Evolutionary conservation across 2,329 filamentous ascomycete species (phyloP).

Genomic region (Conoideocrella luteorostrata): DNA sequence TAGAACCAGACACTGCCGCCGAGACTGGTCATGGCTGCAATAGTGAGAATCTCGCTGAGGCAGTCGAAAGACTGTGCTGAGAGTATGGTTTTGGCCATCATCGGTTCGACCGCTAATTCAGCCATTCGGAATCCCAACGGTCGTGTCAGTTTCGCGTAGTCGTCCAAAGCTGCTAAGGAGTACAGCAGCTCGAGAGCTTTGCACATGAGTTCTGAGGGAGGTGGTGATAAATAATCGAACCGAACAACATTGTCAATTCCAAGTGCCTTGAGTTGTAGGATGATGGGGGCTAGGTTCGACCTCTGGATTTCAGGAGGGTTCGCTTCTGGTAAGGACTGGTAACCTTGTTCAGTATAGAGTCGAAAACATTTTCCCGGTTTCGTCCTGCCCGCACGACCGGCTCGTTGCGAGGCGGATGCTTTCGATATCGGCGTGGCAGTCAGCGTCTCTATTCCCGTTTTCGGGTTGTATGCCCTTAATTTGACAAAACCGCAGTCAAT

Average conservation of each 20-base stretch:
- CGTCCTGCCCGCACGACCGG: conserved; percentile 83
- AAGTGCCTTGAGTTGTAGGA: conserved; percentile 88
- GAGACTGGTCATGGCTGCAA: conserved; percentile 88
- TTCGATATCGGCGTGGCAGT: conserved; percentile 79
- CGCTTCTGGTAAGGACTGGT: conserved; percentile 56
- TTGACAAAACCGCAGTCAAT: conserved; percentile 90
- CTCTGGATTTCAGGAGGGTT: conserved; percentile 89
- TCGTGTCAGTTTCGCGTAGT: conserved; percentile 82
- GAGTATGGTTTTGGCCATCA: conserved; percentile 87
- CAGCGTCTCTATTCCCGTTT: conserved; percentile 79
- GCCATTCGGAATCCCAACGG: conserved; percentile 89
- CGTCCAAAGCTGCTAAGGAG: conserved; percentile 78
- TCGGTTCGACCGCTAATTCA: conserved; percentile 85
- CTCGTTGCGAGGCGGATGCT: conserved; percentile 85
- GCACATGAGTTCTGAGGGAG: conserved; percentile 76
- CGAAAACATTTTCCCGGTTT: conserved; percentile 90
- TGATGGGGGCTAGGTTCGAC: conserved; percentile 79
- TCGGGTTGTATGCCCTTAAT: conserved; percentile 76
- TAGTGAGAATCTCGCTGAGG: conserved; percentile 78
- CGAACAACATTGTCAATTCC: conserved; percentile 91
- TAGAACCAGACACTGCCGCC: conserved; percentile 79
- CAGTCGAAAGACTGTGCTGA: conserved; percentile 70
- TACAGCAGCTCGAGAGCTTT: conserved; percentile 85
- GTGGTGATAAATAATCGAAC: conserved; percentile 83
- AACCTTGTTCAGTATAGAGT: conserved; percentile 76